Evolutionary conservation across 371 early-diverging fungal species (phyloP), one percentile per base, ranked within the genome.

Genomic region (Mucor ambiguus): DNA sequence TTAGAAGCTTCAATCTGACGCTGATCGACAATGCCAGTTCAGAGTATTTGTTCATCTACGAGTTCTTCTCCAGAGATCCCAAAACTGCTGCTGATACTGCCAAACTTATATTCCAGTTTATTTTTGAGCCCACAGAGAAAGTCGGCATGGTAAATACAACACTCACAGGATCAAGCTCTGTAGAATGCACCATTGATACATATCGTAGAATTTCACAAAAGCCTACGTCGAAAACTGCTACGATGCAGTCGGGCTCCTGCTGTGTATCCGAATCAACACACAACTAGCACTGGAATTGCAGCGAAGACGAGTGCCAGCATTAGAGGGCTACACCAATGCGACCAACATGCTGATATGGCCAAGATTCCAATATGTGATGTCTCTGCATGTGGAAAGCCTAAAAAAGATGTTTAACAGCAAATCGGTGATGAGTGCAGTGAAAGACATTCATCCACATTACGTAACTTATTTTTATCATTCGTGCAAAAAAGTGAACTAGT

Each of bases 341-440:
- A 86, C 90, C 44, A 95, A 95, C 66, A 95, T 94, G 90, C 71
- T 91, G n/a, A 78, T 97, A 30, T 96, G 96, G 96, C 96, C 96
- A 18, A 80, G 94, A 11, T 96, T 95, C 73, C 95, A 95, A 65
- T 77, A 88, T 38, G 85, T 97, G 16, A 90, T 97, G 74, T 91
- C 94, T 58, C 69, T 92, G 70, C 96, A 97, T 71, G 86, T 93
- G 4, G 95, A 96, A 55, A 94, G 93, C 61, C 72, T 95, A 35
- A 86, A 85, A 43, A 93, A 91, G 61, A 83, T 84, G 79, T 86
- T 86, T 8, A 76, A 78, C 56, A 84, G 69, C 22, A 89, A 84
- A 66, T 74, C 92, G 29, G 69, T 88, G 1, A 64, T 80, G 26
- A 70, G 61, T 24, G 70, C 78, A n/a, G 85, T 82, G 37, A 92